Evolutionary conservation across 345 rosid species (phyloP), one percentile per base, ranked within the genome.

Genomic region (Salix viminalis): DNA sequence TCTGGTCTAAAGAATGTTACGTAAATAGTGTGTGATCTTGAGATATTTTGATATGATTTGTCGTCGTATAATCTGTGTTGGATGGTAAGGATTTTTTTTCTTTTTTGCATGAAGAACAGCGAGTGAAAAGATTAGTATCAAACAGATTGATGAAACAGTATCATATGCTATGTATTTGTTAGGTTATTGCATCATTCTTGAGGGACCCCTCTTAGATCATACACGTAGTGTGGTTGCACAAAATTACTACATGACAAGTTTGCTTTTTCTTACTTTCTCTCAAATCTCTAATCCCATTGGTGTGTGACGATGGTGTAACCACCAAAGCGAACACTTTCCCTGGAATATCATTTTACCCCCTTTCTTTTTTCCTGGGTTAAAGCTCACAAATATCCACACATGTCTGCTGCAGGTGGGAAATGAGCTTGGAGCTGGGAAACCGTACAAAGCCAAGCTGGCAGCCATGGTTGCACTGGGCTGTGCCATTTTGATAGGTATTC

Each of bases 401-500:
- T 3, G 16, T 52, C 15, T 48, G 7, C 12, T 80, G 82, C 86
- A 91, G 99, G 98, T 96, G n/a, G 99, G 99, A 2, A 96, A 93
- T 78, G 99, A 92, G 79, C 99, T 96, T 0, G 99, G 99, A 79
- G 94, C 98, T 1, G 98, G 98, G 6, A 86, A 86, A 78, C 99
- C 99, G 2, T 85, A 88, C 77, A 91, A 91, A 69, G 99, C 99
- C 52, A 91, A 85, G 79, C 79, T 92, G 62, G 98, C 96, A 1
- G 94, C 96, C 13, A 85, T 83, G 81, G 98, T 93, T 24, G 98
- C 99, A 24, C 71, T 96, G 81, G 91, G 91, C 2, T 96, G 96
- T 50, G 96, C 98, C 0, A 85, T 96, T 67, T 75, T 96, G 1
- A 77, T 96, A 23, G 99, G 96, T 19, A 70, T 86, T 70, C 34